These are phyloP conservation scores for Claviceps sp. DNA, from an alignment of 2,329 filamentous ascomycete species.

Conservation along the genomic window DNA sequence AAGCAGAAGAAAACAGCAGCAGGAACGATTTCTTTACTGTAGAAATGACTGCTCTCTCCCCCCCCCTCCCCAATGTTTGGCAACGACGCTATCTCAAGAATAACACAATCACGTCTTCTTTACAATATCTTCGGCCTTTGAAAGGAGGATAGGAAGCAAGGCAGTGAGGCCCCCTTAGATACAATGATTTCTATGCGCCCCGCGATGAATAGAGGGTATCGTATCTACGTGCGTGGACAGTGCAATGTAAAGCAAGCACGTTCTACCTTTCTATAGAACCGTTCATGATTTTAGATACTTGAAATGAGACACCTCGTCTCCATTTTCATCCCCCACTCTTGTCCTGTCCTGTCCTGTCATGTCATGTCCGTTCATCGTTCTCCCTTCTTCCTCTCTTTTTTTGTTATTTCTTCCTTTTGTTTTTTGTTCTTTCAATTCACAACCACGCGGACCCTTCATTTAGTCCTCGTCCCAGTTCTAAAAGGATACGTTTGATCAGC, in stretches of 20 bases:
- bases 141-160: no score
- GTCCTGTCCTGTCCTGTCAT: no score
- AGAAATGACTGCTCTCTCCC: no score
- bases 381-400: background rate
- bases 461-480: constrained; percentile 53
- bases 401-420: background rate
- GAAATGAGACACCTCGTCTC: no score
- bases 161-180: background rate
- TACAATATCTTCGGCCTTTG: no score
- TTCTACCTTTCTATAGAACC: background rate
- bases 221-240: background rate
- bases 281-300: no score
- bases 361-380: background rate
- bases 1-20: no score
- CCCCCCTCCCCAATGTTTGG: no score
- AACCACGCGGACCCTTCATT: constrained; percentile 14
- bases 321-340: no score
- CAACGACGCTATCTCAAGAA: no score
- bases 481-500: background rate
- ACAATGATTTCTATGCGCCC: background rate
- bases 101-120: no score
- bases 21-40: no score
- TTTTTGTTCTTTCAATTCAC: background rate
- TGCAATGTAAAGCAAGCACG: background rate
- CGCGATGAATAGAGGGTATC: background rate